A percentile compares a stretch with the other conserved stretches of the same genome.
Evolutionary conservation across 2,329 filamentous ascomycete species (phyloP).

Genomic region (Fusarium miscanthi): DNA sequence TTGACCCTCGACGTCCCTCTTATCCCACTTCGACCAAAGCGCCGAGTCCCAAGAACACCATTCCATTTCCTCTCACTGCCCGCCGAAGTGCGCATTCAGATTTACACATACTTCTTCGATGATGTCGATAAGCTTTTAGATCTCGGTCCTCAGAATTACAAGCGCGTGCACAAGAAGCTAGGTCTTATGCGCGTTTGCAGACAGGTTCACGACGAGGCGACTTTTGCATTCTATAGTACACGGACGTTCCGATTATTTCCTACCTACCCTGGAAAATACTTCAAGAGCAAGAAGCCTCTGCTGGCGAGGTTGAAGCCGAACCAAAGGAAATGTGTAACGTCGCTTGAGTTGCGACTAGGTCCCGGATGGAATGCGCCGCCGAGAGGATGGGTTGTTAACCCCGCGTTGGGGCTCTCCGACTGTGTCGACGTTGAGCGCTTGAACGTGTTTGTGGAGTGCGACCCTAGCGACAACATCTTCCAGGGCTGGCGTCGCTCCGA

Average conservation of each 20-base stretch:
- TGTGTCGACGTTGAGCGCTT: conserved; percentile 69
- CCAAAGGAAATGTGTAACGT: conserved; percentile 70
- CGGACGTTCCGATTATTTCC: conserved; percentile 75
- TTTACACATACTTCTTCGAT: conserved; percentile 73
- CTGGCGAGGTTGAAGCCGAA: conserved; percentile 71
- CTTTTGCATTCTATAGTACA: conserved; percentile 72
- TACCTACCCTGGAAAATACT: conserved; percentile 70
- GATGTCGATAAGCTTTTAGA: conserved; percentile 68
- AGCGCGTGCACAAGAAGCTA: conserved; percentile 68
- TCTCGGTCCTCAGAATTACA: conserved; percentile 74
- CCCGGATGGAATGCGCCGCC: conserved; percentile 79
- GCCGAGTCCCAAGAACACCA: conserved; percentile 52
- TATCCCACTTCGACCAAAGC: conserved; percentile 48
- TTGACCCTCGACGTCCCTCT: conserved; percentile 57
- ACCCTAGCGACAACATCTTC: conserved; percentile 75
- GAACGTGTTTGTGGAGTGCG: conserved; percentile 76
- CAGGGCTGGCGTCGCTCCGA: conserved; percentile 73
- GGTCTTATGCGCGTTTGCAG: conserved; percentile 70
- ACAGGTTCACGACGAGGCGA: conserved; percentile 71
- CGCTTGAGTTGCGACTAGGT: conserved; percentile 76
- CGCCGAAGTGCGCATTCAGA: conserved; percentile 74
- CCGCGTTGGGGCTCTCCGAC: conserved; percentile 71
- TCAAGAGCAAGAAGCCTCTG: conserved; percentile 78
- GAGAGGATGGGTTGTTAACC: conserved; percentile 74
- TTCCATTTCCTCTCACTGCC: conserved; percentile 77